A percentile compares a stretch with the other conserved stretches of the same genome.
Evolutionary conservation across 129 eudicot species (phyloP).

Genomic region (Heracleum sosnowskyi): DNA sequence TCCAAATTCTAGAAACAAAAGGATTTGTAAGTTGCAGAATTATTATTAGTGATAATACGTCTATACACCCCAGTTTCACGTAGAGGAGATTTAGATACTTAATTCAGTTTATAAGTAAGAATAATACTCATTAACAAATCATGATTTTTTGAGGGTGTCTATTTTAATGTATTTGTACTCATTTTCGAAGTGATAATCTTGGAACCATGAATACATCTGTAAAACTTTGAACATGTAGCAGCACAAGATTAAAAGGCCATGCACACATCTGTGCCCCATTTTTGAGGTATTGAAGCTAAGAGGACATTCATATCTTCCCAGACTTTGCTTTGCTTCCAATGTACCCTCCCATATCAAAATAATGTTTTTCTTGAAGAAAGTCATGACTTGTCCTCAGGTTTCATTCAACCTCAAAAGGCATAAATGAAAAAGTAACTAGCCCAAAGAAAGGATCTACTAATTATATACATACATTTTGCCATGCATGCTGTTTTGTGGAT

Average conservation of each 20-base stretch:
- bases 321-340: conserved; percentile 21
- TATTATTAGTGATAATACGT: too few relatives aligned
- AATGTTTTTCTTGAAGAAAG: background rate
- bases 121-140: too few relatives aligned
- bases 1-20: too few relatives aligned
- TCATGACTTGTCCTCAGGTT: conserved; percentile 3
- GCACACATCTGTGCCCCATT: background rate
- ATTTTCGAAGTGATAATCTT: too few relatives aligned
- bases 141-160: too few relatives aligned
- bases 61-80: too few relatives aligned
- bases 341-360: background rate
- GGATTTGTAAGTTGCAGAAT: too few relatives aligned
- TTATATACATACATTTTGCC: background rate
- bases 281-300: background rate
- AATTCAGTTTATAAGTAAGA: too few relatives aligned
- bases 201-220: too few relatives aligned
- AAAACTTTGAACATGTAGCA: too few relatives aligned
- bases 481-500: background rate
- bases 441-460: background rate
- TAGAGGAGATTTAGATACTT: too few relatives aligned
- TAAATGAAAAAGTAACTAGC: background rate
- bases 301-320: conserved; percentile 2
- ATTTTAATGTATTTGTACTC: too few relatives aligned
- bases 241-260: background rate
- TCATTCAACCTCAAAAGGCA: background rate